Evolutionary conservation across 1,139 yeast genomes (phyloP).

Genomic region (Pichiaceae sp.): DNA sequence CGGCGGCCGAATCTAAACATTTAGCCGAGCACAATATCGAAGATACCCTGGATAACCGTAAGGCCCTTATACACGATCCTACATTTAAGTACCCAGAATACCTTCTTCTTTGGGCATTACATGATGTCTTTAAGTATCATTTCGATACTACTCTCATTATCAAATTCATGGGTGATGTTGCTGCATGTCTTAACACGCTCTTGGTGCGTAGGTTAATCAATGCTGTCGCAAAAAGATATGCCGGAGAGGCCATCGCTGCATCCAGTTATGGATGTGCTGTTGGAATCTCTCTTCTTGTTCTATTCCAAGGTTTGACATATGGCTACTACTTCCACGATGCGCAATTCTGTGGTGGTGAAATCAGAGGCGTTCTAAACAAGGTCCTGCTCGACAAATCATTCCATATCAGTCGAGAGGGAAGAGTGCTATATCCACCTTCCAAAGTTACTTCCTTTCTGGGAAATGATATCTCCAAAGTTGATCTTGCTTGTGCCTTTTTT

Average conservation of each 20-base stretch:
- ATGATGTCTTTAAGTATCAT: constrained; percentile 26
- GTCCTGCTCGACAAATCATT: constrained; percentile 59
- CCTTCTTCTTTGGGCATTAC: constrained; percentile 17
- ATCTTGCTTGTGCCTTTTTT: constrained; percentile 51
- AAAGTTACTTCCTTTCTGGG: constrained; percentile 64
- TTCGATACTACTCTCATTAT: constrained; percentile 18
- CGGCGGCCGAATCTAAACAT: constrained; percentile 18
- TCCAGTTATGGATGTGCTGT: constrained; percentile 53
- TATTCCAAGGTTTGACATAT: constrained; percentile 39
- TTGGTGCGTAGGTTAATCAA: constrained; percentile 41
- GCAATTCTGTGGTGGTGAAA: constrained; percentile 57
- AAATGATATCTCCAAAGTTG: constrained; percentile 68
- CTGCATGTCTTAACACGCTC: constrained; percentile 31
- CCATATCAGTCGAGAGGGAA: constrained; percentile 49
- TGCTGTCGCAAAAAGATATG: constrained; percentile 30
- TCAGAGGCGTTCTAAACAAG: constrained; percentile 53
- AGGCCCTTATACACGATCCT: constrained; percentile 10
- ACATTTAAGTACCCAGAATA: constrained; percentile 12
- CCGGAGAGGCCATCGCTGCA: constrained; percentile 26
- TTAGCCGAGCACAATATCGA: constrained; percentile 11
- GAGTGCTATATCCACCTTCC: constrained; percentile 56
- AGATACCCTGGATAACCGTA: constrained; percentile 25
- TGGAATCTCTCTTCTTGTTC: constrained; percentile 39
- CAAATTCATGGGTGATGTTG: constrained; percentile 26
- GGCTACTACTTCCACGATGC: constrained; percentile 57